Evolutionary conservation across 2,329 filamentous ascomycete genomes (phyloP).

Genomic region (Neonectria hederae): DNA sequence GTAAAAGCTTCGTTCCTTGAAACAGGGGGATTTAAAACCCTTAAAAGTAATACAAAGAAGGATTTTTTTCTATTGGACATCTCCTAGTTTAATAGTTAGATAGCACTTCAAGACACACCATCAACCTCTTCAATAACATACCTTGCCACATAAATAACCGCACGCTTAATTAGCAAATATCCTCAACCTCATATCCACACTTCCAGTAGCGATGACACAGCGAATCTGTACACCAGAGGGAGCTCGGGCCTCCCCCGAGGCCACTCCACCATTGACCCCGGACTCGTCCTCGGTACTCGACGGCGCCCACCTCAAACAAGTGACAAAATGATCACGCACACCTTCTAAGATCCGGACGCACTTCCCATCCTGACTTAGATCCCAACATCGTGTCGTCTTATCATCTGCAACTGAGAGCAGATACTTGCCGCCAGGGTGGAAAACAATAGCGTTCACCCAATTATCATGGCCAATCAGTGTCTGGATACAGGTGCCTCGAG

Average conservation of each 20-base stretch:
- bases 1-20: too few relatives aligned
- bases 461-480: slow-evolving; percentile 91
- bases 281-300: slow-evolving; percentile 29
- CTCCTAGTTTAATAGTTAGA: too few relatives aligned
- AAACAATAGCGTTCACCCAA: slow-evolving; percentile 87
- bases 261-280: background rate
- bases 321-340: slow-evolving; percentile 85
- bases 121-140: too few relatives aligned
- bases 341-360: slow-evolving; percentile 84
- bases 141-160: too few relatives aligned
- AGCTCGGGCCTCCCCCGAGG: background rate
- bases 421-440: slow-evolving; percentile 93
- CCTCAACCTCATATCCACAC: slow-evolving; percentile 60
- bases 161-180: slow-evolving; percentile 24
- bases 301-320: slow-evolving; percentile 88
- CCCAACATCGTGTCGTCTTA: slow-evolving; percentile 93
- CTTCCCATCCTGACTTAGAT: slow-evolving; percentile 87
- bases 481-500: slow-evolving; percentile 83
- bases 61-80: too few relatives aligned
- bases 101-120: too few relatives aligned
- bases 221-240: slow-evolving; percentile 71
- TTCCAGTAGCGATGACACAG: slow-evolving; percentile 87
- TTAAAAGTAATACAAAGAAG: too few relatives aligned
- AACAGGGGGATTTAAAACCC: too few relatives aligned
- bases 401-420: slow-evolving; percentile 87